Base-by-base conservation (phyloP, 306 rosid species). In the Hippophae gyantsensis region DNA sequence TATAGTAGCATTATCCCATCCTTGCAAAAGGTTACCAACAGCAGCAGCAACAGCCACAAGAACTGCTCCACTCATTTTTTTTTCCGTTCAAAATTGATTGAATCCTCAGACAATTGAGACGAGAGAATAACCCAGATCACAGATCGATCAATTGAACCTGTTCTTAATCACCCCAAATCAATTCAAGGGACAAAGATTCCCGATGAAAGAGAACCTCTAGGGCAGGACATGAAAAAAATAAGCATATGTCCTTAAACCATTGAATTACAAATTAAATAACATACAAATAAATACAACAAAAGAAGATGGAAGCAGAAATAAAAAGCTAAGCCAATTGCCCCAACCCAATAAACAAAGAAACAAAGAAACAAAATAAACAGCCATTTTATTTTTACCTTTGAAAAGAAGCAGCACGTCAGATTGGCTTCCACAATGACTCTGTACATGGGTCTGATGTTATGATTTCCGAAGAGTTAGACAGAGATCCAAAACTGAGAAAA, bases 1-100 rank as follows among this genome's bases (percentile, higher is more conserved):
- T 26, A 92, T 82, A 13, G 99, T 86, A 12, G 99, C 90, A 81
- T 85, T 92, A 72, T 92, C 99, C 99, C 99, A 88, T 69, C 99
- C 99, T 50, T 83, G 71, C 18, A 92, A 77, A 12, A 88, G 71
- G 67, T 85, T 92, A 52, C 99, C 99, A 60, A 92, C 68, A n/a
- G 99, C 90, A 25, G 99, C 95, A 62, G 88, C 95, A 68, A 81
- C 54, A 12, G 99, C 96, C 51, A 92, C 81, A 56, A 88, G 66
- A 66, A 88, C 95, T 58, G 88, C 92, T 58, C 86, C 88, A 71
- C 86, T 73, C 93, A 83, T 92, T 4, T 76, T 74, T 66, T 51
- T 43, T 26, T 62, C 23, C 57, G 43, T 23, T 14, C 61, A 10
- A 60, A 79, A 68, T 63, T 67, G 38, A 59, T 32, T 26, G 26